Base-by-base conservation (phyloP, 2,329 filamentous ascomycete genomes). In the Aspergillus sp. region DNA sequence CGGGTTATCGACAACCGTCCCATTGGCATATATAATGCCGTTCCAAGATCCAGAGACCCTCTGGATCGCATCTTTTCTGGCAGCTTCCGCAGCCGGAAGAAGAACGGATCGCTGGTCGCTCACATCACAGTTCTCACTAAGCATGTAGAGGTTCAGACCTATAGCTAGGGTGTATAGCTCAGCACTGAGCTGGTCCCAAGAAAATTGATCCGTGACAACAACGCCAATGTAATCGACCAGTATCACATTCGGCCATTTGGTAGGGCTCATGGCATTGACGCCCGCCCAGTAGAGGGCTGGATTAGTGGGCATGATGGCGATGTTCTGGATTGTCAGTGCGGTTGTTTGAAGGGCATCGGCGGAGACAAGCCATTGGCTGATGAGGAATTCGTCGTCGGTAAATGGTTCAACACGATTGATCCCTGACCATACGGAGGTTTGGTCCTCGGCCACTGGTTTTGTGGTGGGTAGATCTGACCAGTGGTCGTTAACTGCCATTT, bases 101-200 rank as follows among this genome's bases (percentile, higher is more conserved):
- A 60, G 33, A 2, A 55, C 55, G 6, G 56, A 58, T 23, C 51
- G 40, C 44, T 58, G 44, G 21, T 15, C 21, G 44, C 40, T 58
- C 12, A 58, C 45, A 48, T 61, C 58, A 48, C 58, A 61, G 47
- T 61, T 61, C 44, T 61, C 58, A 21, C 58, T 61, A 5, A 55
- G 12, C 58, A 61, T 50, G 48, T 61, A 61, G 3, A 58, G 52
- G 41, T 61, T 61, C 25, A 58, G 37, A 6, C 58, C 58, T 17
- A 61, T 57, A 9, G 55, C 58, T 3, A 60, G 17, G 25, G 55
- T 55, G 25, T 60, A 57, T 8, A 60, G 47, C 33, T 60, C 58
- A 23, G 54, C 58, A 21, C 54, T 46, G 31, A 57, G 48, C 40
- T 60, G 55, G 12, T 52, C 33, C 58, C 55, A 57, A n/a, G 51